Percentiles rank a stretch among this genome's conserved stretches.
phyloP scores from a whole-genome alignment of 768 basidiomycete species.

The Serpula lacrymans region DNA sequence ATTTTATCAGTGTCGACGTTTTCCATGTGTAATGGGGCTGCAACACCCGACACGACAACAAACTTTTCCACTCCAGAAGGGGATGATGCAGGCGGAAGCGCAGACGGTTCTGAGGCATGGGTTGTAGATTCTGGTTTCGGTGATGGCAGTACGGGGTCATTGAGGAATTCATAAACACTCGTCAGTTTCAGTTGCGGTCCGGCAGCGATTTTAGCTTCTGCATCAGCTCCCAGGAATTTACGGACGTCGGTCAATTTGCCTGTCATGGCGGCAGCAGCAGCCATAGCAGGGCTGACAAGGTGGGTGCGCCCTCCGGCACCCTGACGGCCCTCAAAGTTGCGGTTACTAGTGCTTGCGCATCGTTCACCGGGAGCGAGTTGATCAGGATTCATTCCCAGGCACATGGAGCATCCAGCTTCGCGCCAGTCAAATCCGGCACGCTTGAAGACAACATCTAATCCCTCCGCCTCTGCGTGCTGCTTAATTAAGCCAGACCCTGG shows the following conservation, averaged over 20 bases:
- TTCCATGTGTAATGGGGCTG: constrained; percentile 76
- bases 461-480: constrained; percentile 87
- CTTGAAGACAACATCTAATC: constrained; percentile 81
- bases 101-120: constrained; percentile 27
- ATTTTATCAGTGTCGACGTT: constrained; percentile 95
- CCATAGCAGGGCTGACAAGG: constrained; percentile 88
- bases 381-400: constrained; percentile 94
- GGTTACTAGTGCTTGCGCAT: constrained; percentile 89
- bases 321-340: constrained; percentile 91
- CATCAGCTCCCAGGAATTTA: constrained; percentile 54
- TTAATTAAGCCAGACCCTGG: constrained; percentile 90
- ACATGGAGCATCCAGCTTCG: constrained; percentile 96
- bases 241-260: constrained; percentile 85
- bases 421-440: constrained; percentile 94
- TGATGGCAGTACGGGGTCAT: constrained; percentile 58
- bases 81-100: constrained; percentile 39
- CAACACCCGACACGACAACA: constrained; percentile 65
- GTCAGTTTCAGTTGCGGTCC: constrained; percentile 63
- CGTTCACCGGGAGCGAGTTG: constrained; percentile 79
- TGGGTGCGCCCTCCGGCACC: constrained; percentile 88
- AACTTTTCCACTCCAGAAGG: constrained; percentile 59
- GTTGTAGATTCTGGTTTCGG: constrained; percentile 42
- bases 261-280: constrained; percentile 84
- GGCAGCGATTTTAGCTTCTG: constrained; percentile 41
- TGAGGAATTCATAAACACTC: constrained; percentile 74